These are phyloP conservation scores for Elsinoe necatrix DNA, from an alignment of 2,329 filamentous ascomycete genomes.

Conservation along the genomic window DNA sequence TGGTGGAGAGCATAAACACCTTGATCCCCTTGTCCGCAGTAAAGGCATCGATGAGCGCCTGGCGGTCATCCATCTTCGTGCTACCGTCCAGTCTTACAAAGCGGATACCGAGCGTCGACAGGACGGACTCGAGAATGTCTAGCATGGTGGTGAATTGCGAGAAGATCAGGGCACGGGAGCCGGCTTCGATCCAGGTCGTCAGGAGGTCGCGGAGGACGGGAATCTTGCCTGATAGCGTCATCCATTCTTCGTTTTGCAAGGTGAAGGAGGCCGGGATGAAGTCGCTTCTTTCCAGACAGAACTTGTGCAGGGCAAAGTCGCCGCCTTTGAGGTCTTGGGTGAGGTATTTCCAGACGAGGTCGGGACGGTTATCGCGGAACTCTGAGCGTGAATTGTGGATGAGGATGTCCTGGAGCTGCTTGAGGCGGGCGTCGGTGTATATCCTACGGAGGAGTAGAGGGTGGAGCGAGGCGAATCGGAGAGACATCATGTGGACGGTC, in stretches of 20 bases:
- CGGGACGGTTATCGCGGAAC: constrained; percentile 27
- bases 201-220: constrained; percentile 68
- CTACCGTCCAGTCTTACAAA: constrained; percentile 82
- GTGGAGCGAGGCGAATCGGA: constrained; percentile 87
- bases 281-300: constrained; percentile 46
- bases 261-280: constrained; percentile 45
- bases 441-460: constrained; percentile 76
- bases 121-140: constrained; percentile 77
- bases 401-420: constrained; percentile 52
- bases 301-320: constrained; percentile 55
- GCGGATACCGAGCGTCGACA: constrained; percentile 61
- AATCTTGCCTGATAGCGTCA: constrained; percentile 72
- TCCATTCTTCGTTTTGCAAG: constrained; percentile 56
- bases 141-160: constrained; percentile 88
- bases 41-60: constrained; percentile 82
- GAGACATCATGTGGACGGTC: constrained; percentile 60
- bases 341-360: constrained; percentile 51
- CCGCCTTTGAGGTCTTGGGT: constrained; percentile 69
- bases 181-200: constrained; percentile 62
- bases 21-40: constrained; percentile 66
- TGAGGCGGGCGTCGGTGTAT: constrained; percentile 66
- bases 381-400: constrained; percentile 22
- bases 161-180: constrained; percentile 83
- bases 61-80: constrained; percentile 73
- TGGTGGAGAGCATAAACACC: constrained; percentile 87